Evolutionary conservation across 306 rosid species (phyloP), one percentile per base, ranked within the genome.

Genomic region (Vachellia pachyceras): DNA sequence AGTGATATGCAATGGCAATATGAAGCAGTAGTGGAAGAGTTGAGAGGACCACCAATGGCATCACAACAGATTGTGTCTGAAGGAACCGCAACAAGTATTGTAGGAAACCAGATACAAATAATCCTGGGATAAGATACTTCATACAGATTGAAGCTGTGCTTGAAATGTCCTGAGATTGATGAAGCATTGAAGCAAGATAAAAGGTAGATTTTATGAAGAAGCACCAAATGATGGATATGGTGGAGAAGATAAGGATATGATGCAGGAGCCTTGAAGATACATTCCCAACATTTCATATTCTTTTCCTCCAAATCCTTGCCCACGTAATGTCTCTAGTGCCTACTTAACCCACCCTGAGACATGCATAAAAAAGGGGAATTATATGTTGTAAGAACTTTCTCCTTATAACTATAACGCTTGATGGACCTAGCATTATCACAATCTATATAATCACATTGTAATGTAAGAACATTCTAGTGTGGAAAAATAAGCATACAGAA

Each of bases 321-420:
- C 98, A 18, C 98, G 92, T 0, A 92, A 90, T 41, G 97, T 94
- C 86, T 94, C 97, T 17, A 94, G 84, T 54, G 97, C 90, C 69
- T 97, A 81, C 97, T 94, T 72, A 89, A 85, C 11, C 97, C 98
- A 73, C 88, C 82, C 97, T 94, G 69, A 6, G 70, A 82, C 73
- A 76, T 33, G 14, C 61, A 45, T 18, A 61, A 69, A 41, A n/a
- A 29, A 29, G 33, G 44, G 20, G 49, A 65, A 60, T 36, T 60
- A 3, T 25, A 78, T 22, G 7, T 37, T 67, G 33, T 20, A 67
- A 61, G 15, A 25, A 25, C 68, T 61, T 61, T 18, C 29, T 61
- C 9, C 14, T 37, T 15, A 2, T 29, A 29, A 23, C 12, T 39
- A 17, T 52, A 3, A 54, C 25, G 60, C 60, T 54, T 54, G 60